phyloP scores from a whole-genome alignment of 148 eudicot genomes.

The Cornus suecica region DNA sequence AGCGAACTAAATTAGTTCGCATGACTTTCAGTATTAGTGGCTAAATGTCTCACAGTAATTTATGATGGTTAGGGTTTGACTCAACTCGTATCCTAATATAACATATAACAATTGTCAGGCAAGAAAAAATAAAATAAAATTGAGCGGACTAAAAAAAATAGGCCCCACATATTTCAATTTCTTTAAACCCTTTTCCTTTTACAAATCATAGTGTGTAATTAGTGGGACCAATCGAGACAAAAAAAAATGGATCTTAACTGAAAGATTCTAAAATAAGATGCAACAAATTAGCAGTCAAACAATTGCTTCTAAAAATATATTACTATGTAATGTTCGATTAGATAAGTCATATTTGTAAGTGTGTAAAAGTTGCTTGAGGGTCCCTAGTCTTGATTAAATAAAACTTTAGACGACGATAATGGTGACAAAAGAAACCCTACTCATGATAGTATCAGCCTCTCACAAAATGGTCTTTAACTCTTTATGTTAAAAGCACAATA shows the following conservation, averaged over 20 bases:
- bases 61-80: no score
- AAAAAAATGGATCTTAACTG: background rate
- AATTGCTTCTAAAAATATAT: no score
- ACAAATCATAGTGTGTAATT: background rate
- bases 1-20: no score
- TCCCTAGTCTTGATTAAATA: background rate
- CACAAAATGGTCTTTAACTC: conserved; percentile 6
- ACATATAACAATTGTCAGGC: no score
- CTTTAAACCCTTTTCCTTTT: background rate
- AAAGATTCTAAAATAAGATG: background rate
- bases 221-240: background rate
- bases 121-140: no score
- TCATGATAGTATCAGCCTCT: conserved; percentile 33
- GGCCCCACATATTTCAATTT: no score
- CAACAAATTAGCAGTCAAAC: background rate
- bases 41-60: no score
- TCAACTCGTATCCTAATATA: no score
- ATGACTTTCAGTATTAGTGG: no score
- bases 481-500: conserved; percentile 13
- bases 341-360: background rate
- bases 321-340: background rate
- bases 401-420: conserved; percentile 14
- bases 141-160: no score
- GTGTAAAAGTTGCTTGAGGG: conserved; percentile 6
- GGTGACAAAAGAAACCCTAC: conserved; percentile 16